Evolutionary conservation across 352 stramenopile genomes (phyloP), one percentile per base, ranked within the genome.

Genomic region (Phytopythium cucurbitacearum): DNA sequence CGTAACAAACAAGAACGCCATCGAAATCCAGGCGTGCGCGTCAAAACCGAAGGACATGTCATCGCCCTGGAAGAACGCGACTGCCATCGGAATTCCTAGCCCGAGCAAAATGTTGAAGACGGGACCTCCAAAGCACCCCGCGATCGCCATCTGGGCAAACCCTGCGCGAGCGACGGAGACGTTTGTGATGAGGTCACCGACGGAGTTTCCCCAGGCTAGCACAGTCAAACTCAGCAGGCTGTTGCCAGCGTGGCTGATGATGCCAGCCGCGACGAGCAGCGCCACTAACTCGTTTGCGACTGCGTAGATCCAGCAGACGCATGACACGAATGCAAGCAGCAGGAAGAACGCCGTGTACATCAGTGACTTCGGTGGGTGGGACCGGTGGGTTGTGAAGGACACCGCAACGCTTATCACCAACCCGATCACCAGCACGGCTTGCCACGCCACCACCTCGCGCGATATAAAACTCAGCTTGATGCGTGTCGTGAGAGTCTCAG

Each of bases 251-350:
- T 84, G 78, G 12, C 82, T 93, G 51, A 92, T 91, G 28, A 75
- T 70, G 10, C 85, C 85, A 34, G 90, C 65, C 0, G 84, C 76
- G 35, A 90, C 69, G 8, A 97, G 65, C 28, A 96, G 54, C 10
- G 76, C 80, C 53, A 97, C 80, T 1, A 97, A 55, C 46, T 97
- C 89, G 39, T 76, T 87, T 5, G 90, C 89, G 37, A 97, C 69
- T 2, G 82, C 67, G 64, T 96, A 97, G 60, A 97, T 97, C 92
- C 90, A 97, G 44, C 80, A 80, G 11, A 97, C 86, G 55, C 85
- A 96, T 12, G 92, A 84, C 9, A 76, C 59, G 32, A 96, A 90
- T 5, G 75, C 82, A 16, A 96, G 59, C 7, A 67, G 57, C 39
- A 94, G 69, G 47, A 92, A 73, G n/a, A 87, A 34, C 11, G 73